Evolutionary conservation across 148 eudicot species (phyloP).

Genomic region (Rhododendron griersonianum): DNA sequence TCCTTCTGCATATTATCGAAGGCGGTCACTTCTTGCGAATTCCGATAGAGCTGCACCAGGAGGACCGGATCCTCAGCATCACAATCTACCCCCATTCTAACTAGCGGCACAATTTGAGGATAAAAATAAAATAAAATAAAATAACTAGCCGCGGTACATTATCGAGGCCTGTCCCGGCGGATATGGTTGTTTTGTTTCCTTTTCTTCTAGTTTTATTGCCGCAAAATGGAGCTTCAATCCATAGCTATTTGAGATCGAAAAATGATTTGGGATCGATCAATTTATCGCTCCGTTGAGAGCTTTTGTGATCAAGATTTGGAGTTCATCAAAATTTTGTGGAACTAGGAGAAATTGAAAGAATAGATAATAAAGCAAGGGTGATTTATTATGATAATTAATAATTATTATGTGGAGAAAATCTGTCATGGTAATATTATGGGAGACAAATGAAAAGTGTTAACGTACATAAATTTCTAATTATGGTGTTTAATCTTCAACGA

Average conservation of each 20-base stretch:
- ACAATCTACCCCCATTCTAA: conserved; percentile 9
- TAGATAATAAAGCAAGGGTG: background rate
- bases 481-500: background rate
- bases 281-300: background rate
- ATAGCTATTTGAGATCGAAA: background rate
- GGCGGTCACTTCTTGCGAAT: conserved; percentile 17
- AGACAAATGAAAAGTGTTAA: too few relatives aligned
- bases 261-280: background rate
- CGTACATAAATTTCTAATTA: too few relatives aligned
- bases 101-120: too few relatives aligned
- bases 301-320: background rate
- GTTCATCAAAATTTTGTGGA: background rate
- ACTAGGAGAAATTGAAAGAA: background rate
- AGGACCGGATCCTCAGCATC: conserved; percentile 36
- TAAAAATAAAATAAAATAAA: too few relatives aligned
- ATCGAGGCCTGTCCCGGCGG: background rate
- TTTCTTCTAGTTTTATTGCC: background rate
- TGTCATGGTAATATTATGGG: too few relatives aligned
- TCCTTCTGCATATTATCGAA: background rate
- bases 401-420: background rate
- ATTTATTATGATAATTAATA: background rate
- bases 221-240: background rate
- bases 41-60: conserved; percentile 26
- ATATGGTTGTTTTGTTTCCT: background rate
- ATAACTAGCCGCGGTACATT: too few relatives aligned